Evolutionary conservation across 2,329 filamentous ascomycete species (phyloP).

Genomic region (Aspergillus oerlinghausenensis): DNA sequence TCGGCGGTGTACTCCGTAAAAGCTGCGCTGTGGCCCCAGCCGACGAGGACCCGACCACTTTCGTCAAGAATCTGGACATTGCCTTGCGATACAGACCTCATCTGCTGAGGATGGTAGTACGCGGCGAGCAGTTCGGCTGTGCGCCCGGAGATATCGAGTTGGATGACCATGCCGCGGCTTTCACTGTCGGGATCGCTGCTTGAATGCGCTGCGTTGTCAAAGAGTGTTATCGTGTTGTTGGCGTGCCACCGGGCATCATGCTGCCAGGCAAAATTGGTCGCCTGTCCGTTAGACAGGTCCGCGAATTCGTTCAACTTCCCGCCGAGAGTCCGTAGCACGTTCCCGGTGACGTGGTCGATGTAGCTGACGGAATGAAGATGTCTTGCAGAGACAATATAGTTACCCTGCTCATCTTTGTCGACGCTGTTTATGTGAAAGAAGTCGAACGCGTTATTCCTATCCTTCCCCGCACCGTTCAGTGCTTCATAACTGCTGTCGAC

Average conservation of each 20-base stretch:
- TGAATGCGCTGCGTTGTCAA: slow-evolving; percentile 34
- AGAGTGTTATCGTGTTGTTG: slow-evolving; percentile 29
- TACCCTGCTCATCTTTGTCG: slow-evolving; percentile 47
- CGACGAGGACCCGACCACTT: slow-evolving; percentile 45
- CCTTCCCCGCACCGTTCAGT: slow-evolving; percentile 5
- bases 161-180: slow-evolving; percentile 43
- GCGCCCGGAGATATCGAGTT: slow-evolving; percentile 34
- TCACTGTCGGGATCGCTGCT: slow-evolving; percentile 18
- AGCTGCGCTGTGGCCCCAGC: slow-evolving; percentile 48
- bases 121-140: slow-evolving; percentile 37
- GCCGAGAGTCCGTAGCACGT: slow-evolving; percentile 51
- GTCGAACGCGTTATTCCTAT: slow-evolving; percentile 41
- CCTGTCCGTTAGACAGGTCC: slow-evolving; percentile 40
- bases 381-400: slow-evolving; percentile 53
- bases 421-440: slow-evolving; percentile 57
- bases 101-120: slow-evolving; percentile 37
- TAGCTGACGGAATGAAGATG: slow-evolving; percentile 46
- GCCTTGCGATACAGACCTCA: slow-evolving; percentile 38
- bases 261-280: slow-evolving; percentile 40
- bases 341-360: slow-evolving; percentile 46
- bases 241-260: slow-evolving; percentile 45
- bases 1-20: slow-evolving; percentile 48
- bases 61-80: slow-evolving; percentile 38
- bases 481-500: slow-evolving; percentile 19
- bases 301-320: slow-evolving; percentile 47